Base-by-base conservation (phyloP, 352 stramenopile genomes). In the Pelagophyceae sp. region DNA sequence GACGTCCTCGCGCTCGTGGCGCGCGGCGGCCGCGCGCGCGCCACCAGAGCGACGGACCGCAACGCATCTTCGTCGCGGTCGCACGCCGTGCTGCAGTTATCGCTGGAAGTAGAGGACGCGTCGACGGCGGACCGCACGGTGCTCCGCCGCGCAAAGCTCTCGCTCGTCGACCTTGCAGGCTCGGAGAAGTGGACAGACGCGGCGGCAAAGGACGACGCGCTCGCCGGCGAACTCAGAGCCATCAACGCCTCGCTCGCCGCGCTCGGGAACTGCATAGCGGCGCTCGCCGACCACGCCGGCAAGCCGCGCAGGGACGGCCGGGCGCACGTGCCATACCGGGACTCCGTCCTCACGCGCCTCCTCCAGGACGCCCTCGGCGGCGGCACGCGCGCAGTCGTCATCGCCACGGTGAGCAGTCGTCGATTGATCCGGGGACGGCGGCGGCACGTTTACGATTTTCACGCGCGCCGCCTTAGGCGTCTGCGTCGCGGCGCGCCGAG, bases 351-450 rank as follows among this genome's bases (percentile, higher is more conserved):
- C 23, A 83, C 80, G 29, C 63, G 75, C 2, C 37, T 79, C 17
- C 54, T 79, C 31, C 61, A 79, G 63, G 75, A 79, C 75, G 72
- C 64, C n/a, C 72, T 79, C 64, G 75, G 90, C 33, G 90, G 91
- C 40, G 94, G 93, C 76, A 94, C 90, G 0, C 93, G 93, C 76
- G 95, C 91, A 37, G 90, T 92, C 78, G 92, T 96, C 78, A 94
- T 96, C 54, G 89, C 90, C 6, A 96, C 90, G 11, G n/a, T n/a
- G n/a, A n/a, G n/a, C n/a, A n/a, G n/a, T n/a, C n/a, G n/a, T n/a
- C n/a, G n/a, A n/a, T n/a, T n/a, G n/a, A n/a, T n/a, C n/a, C n/a
- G n/a, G n/a, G n/a, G n/a, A n/a, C n/a, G n/a, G n/a, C n/a, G n/a
- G n/a, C n/a, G n/a, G n/a, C n/a, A n/a, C n/a, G n/a, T n/a, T n/a